Conservation (phyloP, 257 asterid species). For the Capsicum pubescens region DNA sequence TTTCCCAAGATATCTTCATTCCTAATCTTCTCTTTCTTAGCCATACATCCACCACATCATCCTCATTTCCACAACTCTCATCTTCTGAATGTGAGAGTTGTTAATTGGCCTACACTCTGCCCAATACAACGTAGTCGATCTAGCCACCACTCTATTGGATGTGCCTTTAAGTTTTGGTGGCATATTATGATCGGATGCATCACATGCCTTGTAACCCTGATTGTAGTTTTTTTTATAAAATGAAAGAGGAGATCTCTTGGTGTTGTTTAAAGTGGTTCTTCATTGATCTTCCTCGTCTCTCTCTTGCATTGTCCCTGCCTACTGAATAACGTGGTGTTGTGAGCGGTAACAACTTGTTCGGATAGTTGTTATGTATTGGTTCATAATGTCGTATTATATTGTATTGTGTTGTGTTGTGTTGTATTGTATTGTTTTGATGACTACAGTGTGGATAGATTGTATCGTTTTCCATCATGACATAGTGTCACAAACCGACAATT, state of each 20-base stretch:
- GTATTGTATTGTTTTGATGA: neutral
- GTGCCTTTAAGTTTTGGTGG: neutral
- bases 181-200: neutral
- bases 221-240: neutral
- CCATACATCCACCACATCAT: neutral
- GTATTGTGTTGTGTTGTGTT: neutral
- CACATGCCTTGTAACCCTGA: slow-evolving; percentile 11
- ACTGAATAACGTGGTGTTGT: slow-evolving; percentile 19
- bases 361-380: neutral
- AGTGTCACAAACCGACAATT: neutral
- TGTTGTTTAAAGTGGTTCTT: neutral
- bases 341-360: neutral
- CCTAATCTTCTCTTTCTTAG: neutral
- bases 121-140: too few species aligned
- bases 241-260: slow-evolving; percentile 14
- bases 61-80: neutral
- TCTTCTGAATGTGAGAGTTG: neutral
- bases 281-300: slow-evolving; percentile 4
- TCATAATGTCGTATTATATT: neutral
- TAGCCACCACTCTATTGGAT: too few species aligned
- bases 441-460: neutral
- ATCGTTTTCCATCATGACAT: neutral
- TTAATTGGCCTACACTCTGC: neutral
- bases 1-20: neutral
- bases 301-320: neutral